Conservation (phyloP, 495 filamentous ascomycete genomes). For the Rhypophila decipiens region DNA sequence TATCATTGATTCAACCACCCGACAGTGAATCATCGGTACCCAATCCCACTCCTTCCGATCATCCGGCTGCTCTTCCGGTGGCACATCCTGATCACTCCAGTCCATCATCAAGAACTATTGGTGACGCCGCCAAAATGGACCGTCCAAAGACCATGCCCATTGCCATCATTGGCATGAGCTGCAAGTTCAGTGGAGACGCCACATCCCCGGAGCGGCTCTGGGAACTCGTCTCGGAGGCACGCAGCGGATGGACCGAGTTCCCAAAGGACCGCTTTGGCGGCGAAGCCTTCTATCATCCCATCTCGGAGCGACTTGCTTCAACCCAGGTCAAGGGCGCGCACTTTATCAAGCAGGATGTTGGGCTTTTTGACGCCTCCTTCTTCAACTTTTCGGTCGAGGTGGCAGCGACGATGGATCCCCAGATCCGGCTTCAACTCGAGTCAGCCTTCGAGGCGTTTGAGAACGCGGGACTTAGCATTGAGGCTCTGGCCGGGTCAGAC, state of each 20-base stretch:
- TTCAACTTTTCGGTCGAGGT: slow-evolving; percentile 51
- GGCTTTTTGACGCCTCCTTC: slow-evolving; percentile 46
- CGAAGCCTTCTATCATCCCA: slow-evolving; percentile 57
- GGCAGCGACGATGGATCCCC: slow-evolving; percentile 60
- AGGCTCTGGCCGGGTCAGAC: slow-evolving; percentile 40
- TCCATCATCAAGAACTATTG: too few species aligned
- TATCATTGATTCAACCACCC: too few species aligned
- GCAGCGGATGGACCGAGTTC: slow-evolving; percentile 16
- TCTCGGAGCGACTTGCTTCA: slow-evolving; percentile 29
- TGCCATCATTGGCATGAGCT: slow-evolving; percentile 13
- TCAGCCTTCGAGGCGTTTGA: slow-evolving; percentile 77
- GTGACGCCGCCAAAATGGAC: too few species aligned
- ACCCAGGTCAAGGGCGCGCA: slow-evolving; percentile 49
- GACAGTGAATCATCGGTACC: too few species aligned
- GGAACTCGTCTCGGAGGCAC: slow-evolving; percentile 20
- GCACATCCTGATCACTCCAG: too few species aligned
- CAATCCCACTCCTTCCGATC: too few species aligned
- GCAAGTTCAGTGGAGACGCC: slow-evolving; percentile 23
- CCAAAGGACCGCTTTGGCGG: slow-evolving; percentile 54
- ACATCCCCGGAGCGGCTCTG: slow-evolving; percentile 32
- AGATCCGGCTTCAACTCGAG: slow-evolving; percentile 65
- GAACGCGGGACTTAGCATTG: slow-evolving; percentile 63
- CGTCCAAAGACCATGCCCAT: too few species aligned
- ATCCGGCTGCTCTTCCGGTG: too few species aligned
- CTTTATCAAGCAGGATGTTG: slow-evolving; percentile 40